Base-by-base conservation (phyloP, 176 grass and related monocot species). In the maize (Zea mays) region DNA sequence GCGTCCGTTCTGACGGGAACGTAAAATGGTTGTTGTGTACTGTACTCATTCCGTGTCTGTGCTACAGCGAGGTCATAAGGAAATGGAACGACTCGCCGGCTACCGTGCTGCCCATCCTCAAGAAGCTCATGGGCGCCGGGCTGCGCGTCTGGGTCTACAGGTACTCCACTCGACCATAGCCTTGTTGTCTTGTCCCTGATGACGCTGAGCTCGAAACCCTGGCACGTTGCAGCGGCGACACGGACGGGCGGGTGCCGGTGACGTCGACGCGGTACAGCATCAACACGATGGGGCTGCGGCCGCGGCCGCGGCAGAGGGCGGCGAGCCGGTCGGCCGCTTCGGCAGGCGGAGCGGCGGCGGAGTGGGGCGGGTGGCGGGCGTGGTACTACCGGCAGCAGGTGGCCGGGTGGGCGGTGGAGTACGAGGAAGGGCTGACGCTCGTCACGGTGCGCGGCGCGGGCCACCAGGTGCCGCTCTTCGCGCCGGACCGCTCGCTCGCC, bases 21-120 rank as follows among this genome's bases (percentile, higher is more conserved):
- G 82, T 79, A 27, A 49, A 11, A 50, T 50, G 48, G 48, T 50
- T 5, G 48, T 50, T 48, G 27, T 27, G 27, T 27, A 27, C 27
- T 27, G 27, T 15, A 50, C 15, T 54, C 33, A 45, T 42, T 66
- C 3, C 45, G 7, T 76, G 14, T 27, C 47, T 50, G 27, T 34
- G 40, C 19, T 82, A 63, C 91, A 97, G 94, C 27, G 77, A 91
- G 58, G 82, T 94, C 2, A 97, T 97, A 42, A 57, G 67, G 2
- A 97, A 86, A 45, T 97, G 95, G 95, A 92, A 88, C 67, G 95
- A 97, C 84, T 97, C 95, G 46, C 91, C 95, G 57, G 21, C 91
- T 6, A 97, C 80, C 7, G 4, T 97, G 1, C 91, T 97, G 47
- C 89, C 95, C 10, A 52, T 86, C 73, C 79, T 97, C 33, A 88